These are phyloP conservation scores for Claviceps purpurea DNA, from an alignment of 2,329 filamentous ascomycete genomes.

Conservation along the genomic window DNA sequence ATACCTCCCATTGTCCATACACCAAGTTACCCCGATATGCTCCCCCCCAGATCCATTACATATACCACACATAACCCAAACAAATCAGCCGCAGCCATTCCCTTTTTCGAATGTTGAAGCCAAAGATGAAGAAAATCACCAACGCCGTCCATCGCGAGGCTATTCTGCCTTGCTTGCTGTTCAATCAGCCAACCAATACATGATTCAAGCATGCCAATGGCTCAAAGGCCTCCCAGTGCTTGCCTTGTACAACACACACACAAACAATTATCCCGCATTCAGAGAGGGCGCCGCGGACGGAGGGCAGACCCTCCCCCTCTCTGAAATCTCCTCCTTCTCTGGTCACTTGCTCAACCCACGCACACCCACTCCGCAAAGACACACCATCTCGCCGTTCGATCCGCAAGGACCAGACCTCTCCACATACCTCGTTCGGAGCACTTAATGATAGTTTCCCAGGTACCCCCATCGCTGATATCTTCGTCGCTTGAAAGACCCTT, in stretches of 20 bases:
- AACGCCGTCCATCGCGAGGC: neutral
- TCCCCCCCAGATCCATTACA: neutral
- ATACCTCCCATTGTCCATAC: conserved; percentile 1
- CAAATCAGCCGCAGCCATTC: neutral
- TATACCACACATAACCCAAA: neutral
- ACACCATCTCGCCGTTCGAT: conserved; percentile 75
- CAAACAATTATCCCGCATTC: too few relatives aligned
- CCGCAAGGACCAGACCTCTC: conserved; percentile 70
- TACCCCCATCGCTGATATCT: conserved; percentile 53
- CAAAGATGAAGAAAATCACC: neutral
- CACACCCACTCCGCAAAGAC: conserved; percentile 85
- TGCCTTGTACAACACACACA: too few relatives aligned
- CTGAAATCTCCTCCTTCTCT: conserved; percentile 1
- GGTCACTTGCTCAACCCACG: conserved; percentile 22
- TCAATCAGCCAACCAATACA: too few relatives aligned
- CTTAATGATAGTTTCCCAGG: conserved; percentile 86
- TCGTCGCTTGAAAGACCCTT: conserved; percentile 33
- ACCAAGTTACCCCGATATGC: neutral
- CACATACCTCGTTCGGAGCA: conserved; percentile 71
- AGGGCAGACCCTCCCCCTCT: too few relatives aligned
- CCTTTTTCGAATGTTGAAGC: too few relatives aligned
- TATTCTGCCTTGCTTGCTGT: too few relatives aligned
- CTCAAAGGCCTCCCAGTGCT: too few relatives aligned
- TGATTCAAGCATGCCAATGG: too few relatives aligned
- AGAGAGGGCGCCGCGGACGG: too few relatives aligned